phyloP scores from a whole-genome alignment of 768 basidiomycete species.

The Leucogyrophana mollusca region DNA sequence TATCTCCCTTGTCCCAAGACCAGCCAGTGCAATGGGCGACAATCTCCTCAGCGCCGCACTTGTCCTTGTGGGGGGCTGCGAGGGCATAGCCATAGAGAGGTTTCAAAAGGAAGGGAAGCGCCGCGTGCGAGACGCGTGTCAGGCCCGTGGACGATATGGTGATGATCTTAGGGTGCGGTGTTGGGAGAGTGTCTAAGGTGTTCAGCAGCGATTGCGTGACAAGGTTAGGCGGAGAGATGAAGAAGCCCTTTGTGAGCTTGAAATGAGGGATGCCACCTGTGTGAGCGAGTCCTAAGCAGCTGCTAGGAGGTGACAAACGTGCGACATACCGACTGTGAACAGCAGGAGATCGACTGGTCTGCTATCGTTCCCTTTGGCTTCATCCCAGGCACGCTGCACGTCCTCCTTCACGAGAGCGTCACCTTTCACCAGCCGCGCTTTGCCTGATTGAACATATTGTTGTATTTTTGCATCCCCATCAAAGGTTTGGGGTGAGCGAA shows the following conservation, averaged over 20 bases:
- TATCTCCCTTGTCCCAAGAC: slow-evolving; percentile 50
- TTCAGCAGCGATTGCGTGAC: slow-evolving; percentile 58
- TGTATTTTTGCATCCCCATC: slow-evolving; percentile 56
- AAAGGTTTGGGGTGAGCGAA: slow-evolving; percentile 52
- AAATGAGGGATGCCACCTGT: slow-evolving; percentile 51
- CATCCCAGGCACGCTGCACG: slow-evolving; percentile 51
- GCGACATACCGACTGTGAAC: slow-evolving; percentile 63
- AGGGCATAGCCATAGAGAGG: slow-evolving; percentile 49
- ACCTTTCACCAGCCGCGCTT: slow-evolving; percentile 55
- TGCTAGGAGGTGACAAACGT: too few relatives aligned
- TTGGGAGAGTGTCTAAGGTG: slow-evolving; percentile 52
- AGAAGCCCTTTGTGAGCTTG: slow-evolving; percentile 43
- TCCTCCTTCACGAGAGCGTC: slow-evolving; percentile 57
- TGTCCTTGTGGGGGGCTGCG: slow-evolving; percentile 53
- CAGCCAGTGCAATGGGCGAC: slow-evolving; percentile 48
- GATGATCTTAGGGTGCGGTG: slow-evolving; percentile 47
- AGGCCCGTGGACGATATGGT: slow-evolving; percentile 53
- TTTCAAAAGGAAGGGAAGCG: slow-evolving; percentile 48
- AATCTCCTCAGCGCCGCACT: slow-evolving; percentile 55
- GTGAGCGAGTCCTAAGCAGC: too few relatives aligned
- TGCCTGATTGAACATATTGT: slow-evolving; percentile 45
- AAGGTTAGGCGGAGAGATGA: slow-evolving; percentile 53
- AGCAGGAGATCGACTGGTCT: slow-evolving; percentile 51
- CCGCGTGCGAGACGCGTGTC: slow-evolving; percentile 40
- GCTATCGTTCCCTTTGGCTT: slow-evolving; percentile 27